Evolutionary conservation across 306 rosid genomes (phyloP).

Genomic region (Ceratonia siliqua): DNA sequence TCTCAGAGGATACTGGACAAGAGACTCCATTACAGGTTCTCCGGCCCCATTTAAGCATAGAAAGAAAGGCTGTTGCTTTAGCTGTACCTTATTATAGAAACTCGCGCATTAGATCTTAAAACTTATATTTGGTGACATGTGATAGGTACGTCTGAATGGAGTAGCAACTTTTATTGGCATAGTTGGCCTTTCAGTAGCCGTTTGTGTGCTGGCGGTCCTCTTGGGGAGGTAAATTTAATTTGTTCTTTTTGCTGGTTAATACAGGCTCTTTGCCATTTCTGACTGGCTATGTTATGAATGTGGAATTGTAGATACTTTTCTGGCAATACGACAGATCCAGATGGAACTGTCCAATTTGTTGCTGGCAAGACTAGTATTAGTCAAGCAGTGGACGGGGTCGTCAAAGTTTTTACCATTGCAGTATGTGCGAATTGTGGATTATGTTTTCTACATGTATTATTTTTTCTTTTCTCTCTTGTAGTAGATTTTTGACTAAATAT

Average conservation of each 20-base stretch:
- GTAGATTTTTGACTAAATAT: constrained; percentile 34
- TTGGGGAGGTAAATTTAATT: constrained; percentile 65
- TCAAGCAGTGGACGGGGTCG: constrained; percentile 58
- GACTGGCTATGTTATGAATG: constrained; percentile 30
- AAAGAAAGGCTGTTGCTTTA: constrained; percentile 31
- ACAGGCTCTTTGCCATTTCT: constrained; percentile 25
- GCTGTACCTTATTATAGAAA: not conserved
- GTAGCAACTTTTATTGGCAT: constrained; percentile 95
- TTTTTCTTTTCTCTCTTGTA: not conserved
- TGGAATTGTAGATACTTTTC: constrained; percentile 73
- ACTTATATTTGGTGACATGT: constrained; percentile 35
- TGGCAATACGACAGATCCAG: constrained; percentile 52
- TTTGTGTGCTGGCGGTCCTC: constrained; percentile 75
- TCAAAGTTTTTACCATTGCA: constrained; percentile 88
- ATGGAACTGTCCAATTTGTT: constrained; percentile 53
- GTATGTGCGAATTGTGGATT: constrained; percentile 58
- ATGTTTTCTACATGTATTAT: not conserved
- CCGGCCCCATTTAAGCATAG: constrained; percentile 20
- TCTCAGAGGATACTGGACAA: constrained; percentile 95
- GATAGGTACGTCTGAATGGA: constrained; percentile 97
- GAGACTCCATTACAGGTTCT: constrained; percentile 97
- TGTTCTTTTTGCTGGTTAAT: not conserved
- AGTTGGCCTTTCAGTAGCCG: constrained; percentile 92
- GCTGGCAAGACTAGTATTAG: constrained; percentile 62
- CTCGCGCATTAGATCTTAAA: constrained; percentile 3